These are phyloP conservation scores for Sphaerostilbella broomeana DNA, from an alignment of 2,329 filamentous ascomycete species.

Conservation along the genomic window DNA sequence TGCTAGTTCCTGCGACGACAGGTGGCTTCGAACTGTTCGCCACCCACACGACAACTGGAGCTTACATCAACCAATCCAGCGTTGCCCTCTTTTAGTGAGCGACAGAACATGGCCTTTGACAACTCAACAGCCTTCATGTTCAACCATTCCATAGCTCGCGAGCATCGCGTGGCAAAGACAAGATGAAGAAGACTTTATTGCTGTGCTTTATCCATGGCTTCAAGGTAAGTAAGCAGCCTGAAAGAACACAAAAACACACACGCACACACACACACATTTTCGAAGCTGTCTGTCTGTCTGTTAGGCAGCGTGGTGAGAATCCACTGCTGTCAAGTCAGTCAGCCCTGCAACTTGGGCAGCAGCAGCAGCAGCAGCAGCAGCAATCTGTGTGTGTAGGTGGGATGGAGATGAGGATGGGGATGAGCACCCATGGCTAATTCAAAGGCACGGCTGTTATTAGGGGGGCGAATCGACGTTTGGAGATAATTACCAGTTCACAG, in stretches of 20 bases:
- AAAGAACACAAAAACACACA: too few relatives aligned
- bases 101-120: not conserved
- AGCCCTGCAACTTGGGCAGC: too few relatives aligned
- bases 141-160: too few relatives aligned
- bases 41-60: not conserved
- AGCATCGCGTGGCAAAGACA: too few relatives aligned
- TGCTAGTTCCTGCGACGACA: not conserved
- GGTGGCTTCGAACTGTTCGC: not conserved
- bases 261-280: too few relatives aligned
- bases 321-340: too few relatives aligned
- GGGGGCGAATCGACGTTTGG: conserved; percentile 75
- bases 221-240: conserved; percentile 60
- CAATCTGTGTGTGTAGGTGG: too few relatives aligned
- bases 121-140: not conserved
- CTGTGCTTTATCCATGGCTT: conserved; percentile 86
- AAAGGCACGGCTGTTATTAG: conserved; percentile 40
- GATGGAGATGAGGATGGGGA: not conserved
- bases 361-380: too few relatives aligned
- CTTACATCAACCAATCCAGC: not conserved
- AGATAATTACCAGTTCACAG: conserved; percentile 58
- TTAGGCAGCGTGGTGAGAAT: too few relatives aligned
- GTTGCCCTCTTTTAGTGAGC: not conserved
- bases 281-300: too few relatives aligned
- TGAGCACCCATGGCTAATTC: not conserved
- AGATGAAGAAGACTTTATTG: conserved; percentile 66